Conservation (phyloP, 2,329 filamentous ascomycete species). For the Talaromyces sp. region DNA sequence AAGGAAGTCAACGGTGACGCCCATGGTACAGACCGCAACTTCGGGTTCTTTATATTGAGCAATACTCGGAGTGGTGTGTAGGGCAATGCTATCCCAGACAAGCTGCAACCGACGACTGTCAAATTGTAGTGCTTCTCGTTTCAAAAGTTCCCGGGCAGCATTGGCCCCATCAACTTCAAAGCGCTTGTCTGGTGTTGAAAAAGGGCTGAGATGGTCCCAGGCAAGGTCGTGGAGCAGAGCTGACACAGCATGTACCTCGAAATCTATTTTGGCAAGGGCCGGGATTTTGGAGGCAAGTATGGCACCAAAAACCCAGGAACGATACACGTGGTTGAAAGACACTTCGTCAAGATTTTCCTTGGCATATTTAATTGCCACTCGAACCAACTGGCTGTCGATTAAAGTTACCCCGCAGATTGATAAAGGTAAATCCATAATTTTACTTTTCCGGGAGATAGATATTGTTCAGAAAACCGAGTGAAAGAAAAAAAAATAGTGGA, state of each 20-base stretch:
- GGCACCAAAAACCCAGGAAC: conserved; percentile 32
- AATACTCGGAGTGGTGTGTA: background rate
- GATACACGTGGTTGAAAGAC: conserved; percentile 20
- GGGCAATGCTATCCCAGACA: background rate
- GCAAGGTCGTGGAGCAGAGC: conserved; percentile 23
- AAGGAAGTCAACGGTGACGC: background rate
- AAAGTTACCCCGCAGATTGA: background rate
- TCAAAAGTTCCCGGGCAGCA: conserved; percentile 22
- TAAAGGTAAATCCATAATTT: background rate
- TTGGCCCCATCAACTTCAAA: conserved; percentile 49
- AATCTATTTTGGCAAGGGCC: conserved; percentile 3
- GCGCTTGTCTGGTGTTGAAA: conserved; percentile 39
- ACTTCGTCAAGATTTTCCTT: background rate
- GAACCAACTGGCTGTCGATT: background rate
- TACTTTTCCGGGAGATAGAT: background rate
- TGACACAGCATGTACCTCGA: conserved; percentile 10
- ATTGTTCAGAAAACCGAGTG: background rate
- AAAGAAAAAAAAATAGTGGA: background rate
- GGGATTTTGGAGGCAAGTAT: conserved; percentile 29
- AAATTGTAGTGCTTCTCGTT: background rate
- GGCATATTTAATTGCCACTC: background rate
- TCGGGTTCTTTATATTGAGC: background rate
- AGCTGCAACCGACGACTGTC: background rate
- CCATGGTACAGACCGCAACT: background rate
- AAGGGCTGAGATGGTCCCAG: conserved; percentile 30